phyloP scores from a whole-genome alignment of 768 basidiomycete species.

The Filobasidium wieringae region DNA sequence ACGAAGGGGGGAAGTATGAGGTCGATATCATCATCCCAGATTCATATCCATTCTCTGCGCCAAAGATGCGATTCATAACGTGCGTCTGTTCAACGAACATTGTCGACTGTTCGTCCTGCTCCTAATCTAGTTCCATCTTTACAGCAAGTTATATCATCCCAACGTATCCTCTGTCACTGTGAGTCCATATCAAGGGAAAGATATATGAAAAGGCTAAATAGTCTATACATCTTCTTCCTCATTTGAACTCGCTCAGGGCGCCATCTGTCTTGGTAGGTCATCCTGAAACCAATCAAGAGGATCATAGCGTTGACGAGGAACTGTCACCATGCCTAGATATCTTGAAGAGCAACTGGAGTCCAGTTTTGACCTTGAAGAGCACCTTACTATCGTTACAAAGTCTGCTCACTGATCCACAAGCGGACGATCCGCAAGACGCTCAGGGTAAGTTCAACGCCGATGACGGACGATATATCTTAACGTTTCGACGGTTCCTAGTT shows the following conservation, averaged over 20 bases:
- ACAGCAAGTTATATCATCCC: constrained; percentile 75
- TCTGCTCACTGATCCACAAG: constrained; percentile 82
- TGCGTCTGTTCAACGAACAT: constrained; percentile 20
- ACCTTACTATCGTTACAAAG: constrained; percentile 91
- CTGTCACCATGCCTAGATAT: constrained; percentile 35
- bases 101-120: background rate
- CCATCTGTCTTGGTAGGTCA: constrained; percentile 76
- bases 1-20: constrained; percentile 80
- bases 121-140: background rate
- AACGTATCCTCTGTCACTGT: constrained; percentile 80
- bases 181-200: too few species aligned
- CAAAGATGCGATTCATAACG: constrained; percentile 98
- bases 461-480: background rate
- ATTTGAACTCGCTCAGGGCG: constrained; percentile 48
- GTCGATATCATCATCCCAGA: constrained; percentile 91
- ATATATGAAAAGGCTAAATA: too few species aligned
- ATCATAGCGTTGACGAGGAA: constrained; percentile 38
- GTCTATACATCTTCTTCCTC: too few species aligned
- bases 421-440: constrained; percentile 92
- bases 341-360: constrained; percentile 48
- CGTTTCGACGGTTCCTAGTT: constrained; percentile 41
- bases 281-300: background rate
- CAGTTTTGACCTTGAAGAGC: constrained; percentile 78
- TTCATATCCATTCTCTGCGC: constrained; percentile 57
- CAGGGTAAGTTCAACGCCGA: constrained; percentile 44